phyloP scores from a whole-genome alignment of 768 basidiomycete genomes.

The Ramaria sp. region DNA sequence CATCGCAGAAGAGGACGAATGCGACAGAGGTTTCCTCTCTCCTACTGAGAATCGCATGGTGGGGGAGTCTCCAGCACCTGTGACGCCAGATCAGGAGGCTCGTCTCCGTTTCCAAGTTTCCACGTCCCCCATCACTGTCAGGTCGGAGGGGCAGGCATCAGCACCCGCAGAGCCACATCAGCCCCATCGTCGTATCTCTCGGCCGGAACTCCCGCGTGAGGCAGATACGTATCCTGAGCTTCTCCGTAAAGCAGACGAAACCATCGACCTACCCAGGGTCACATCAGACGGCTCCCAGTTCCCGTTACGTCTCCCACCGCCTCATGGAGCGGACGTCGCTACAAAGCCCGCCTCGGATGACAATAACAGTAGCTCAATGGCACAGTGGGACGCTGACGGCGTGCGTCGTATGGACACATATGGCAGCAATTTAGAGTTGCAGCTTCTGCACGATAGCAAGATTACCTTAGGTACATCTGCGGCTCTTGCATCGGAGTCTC shows the following conservation, averaged over 20 bases:
- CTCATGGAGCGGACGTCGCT: not conserved
- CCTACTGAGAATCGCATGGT: slow-evolving; percentile 28
- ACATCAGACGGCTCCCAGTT: not conserved
- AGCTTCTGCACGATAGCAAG: not conserved
- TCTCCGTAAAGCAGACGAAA: not conserved
- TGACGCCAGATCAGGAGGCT: slow-evolving; percentile 11
- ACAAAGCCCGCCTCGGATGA: not conserved
- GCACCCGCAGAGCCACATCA: slow-evolving; percentile 45
- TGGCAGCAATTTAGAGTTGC: not conserved
- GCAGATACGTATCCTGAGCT: not conserved
- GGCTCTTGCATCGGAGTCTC: not conserved
- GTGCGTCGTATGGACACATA: not conserved
- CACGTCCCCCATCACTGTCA: not conserved
- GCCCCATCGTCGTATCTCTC: slow-evolving; percentile 16
- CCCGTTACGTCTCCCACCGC: not conserved
- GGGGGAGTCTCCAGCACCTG: slow-evolving; percentile 33
- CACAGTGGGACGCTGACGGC: not conserved
- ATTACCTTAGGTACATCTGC: not conserved
- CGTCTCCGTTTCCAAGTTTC: not conserved
- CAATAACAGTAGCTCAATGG: not conserved
- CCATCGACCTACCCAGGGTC: not conserved
- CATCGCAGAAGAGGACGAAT: not conserved
- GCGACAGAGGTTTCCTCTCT: slow-evolving; percentile 20
- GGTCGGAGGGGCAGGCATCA: slow-evolving; percentile 13
- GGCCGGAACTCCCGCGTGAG: not conserved